These are phyloP conservation scores for Magnusiomyces magnusii DNA, from an alignment of 1,139 yeast genomes.

Conservation along the genomic window DNA sequence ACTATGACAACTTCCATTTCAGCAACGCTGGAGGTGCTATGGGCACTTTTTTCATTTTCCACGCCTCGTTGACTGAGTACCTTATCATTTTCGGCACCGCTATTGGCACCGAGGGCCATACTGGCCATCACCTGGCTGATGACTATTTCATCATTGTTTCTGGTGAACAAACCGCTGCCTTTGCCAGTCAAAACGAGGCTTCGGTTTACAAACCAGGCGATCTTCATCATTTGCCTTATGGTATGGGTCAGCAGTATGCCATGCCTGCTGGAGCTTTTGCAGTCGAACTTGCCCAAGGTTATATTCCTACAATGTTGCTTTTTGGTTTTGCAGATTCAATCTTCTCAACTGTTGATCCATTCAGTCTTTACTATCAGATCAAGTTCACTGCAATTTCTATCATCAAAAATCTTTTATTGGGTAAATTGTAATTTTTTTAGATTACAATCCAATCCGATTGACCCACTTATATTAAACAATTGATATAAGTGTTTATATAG, in stretches of 20 bases:
- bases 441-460: not conserved
- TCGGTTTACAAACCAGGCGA: conserved; percentile 66
- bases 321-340: conserved; percentile 82
- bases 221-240: conserved; percentile 68
- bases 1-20: conserved; percentile 83
- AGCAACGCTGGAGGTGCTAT: conserved; percentile 99
- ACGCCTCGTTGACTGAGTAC: conserved; percentile 93
- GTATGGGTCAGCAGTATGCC: conserved; percentile 70
- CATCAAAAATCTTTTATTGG: conserved; percentile 55
- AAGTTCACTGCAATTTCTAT: conserved; percentile 73
- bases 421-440: conserved; percentile 59
- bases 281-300: conserved; percentile 94
- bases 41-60: conserved; percentile 95
- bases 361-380: conserved; percentile 60
- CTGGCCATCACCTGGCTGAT: conserved; percentile 93
- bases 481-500: no score
- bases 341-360: conserved; percentile 71
- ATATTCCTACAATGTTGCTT: conserved; percentile 98
- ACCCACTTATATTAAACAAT: no score
- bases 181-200: conserved; percentile 50
- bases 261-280: conserved; percentile 84
- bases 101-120: conserved; percentile 91
- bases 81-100: conserved; percentile 84
- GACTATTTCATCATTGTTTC: conserved; percentile 87
- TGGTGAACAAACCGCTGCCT: conserved; percentile 72